phyloP scores from a whole-genome alignment of 1,139 yeast species.

The Pneumocystis sp. region DNA sequence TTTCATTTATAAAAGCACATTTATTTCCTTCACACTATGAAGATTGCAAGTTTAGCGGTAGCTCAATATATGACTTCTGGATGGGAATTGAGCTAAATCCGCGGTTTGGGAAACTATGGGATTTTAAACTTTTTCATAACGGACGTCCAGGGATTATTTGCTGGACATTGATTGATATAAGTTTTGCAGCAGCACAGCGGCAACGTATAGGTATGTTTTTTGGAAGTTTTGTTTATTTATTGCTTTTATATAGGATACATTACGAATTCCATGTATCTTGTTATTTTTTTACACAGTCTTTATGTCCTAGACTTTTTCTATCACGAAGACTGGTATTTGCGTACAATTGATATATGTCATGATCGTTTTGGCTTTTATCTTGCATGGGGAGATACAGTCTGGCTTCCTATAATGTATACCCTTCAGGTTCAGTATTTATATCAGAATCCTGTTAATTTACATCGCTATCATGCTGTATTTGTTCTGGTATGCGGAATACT shows the following conservation, averaged over 20 bases:
- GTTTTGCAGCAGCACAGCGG: constrained; percentile 74
- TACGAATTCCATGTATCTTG: constrained; percentile 57
- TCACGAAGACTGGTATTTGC: constrained; percentile 30
- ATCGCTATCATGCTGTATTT: constrained; percentile 26
- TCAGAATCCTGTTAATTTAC: constrained; percentile 46
- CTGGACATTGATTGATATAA: constrained; percentile 65
- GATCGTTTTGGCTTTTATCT: constrained; percentile 93
- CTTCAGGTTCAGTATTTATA: constrained; percentile 72
- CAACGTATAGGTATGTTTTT: constrained; percentile 27
- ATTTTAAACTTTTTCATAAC: constrained; percentile 81
- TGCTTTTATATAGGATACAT: constrained; percentile 28
- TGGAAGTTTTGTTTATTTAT: not conserved
- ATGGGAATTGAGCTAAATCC: constrained; percentile 94
- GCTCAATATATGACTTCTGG: constrained; percentile 52
- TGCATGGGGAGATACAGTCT: constrained; percentile 80
- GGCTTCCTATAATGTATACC: constrained; percentile 84
- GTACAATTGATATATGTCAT: constrained; percentile 93
- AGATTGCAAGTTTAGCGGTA: constrained; percentile 10
- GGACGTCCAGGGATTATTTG: constrained; percentile 83
- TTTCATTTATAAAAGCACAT: constrained; percentile 10
- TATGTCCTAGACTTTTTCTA: constrained; percentile 78
- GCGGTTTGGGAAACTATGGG: constrained; percentile 58
- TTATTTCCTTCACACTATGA: constrained; percentile 10
- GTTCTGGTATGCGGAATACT: constrained; percentile 33
- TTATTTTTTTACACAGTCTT: constrained; percentile 56